Base-by-base conservation (phyloP, 192 early-diverging fungal species). In the Haplosporangium gracile region DNA sequence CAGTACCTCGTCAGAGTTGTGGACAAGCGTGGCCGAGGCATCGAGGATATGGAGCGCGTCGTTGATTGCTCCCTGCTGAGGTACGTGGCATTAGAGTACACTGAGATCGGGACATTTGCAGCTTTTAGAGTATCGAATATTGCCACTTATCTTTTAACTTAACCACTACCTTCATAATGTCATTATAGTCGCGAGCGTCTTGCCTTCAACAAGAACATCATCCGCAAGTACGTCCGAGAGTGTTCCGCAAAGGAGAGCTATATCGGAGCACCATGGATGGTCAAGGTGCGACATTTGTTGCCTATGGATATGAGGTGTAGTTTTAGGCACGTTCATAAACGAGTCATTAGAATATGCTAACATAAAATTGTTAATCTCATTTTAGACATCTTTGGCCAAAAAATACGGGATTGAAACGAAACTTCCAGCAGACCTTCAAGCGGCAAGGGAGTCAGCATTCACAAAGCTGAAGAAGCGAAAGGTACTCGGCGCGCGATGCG, bases 191-290 rank as follows among this genome's bases (percentile, higher is more conserved):
- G 95, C 49, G 91, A 94, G 69, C 88, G 94, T 29, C 73, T 91
- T n/a, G 85, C 91, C 2, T 92, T 95, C 77, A 93, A 94, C 51
- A 97, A 97, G 75, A 90, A 91, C 60, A 92, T 94, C 71, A 84
- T 97, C 51, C 91, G 93, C 70, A 92, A 93, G 77, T 96, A 93
- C 78, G 90, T 97, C 26, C 89, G 91, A 40, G 95, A 96, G 60
- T 91, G 89, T 65, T 90, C 89, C 6, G 87, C 88, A 8, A 95
- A 92, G 73, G 96, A 96, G 55, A 83, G 83, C 24, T 95, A 94
- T 87, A 78, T 93, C 49, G 94, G 93, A 40, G 93, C 95, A n/a
- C 95, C 95, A 15, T 95, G 94, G 93, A 65, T 93, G 15, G 89
- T 96, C 42, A 90, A 92, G 88, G 94, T 94, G 70, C 15, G 26